Evolutionary conservation across 106 monocot genomes (phyloP).

Genomic region (Gastrodia elata): DNA sequence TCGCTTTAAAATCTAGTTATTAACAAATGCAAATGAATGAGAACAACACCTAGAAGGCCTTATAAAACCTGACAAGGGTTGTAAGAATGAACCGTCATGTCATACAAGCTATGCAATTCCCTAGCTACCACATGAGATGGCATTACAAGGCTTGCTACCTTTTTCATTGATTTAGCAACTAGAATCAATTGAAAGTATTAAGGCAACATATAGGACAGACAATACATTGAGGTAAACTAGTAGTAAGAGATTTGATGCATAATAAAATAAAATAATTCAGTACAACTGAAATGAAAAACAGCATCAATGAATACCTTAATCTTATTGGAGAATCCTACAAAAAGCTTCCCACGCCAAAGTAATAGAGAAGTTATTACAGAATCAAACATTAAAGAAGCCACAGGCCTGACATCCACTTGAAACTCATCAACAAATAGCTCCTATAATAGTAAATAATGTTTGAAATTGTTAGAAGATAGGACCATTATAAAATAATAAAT

Average conservation of each 20-base stretch:
- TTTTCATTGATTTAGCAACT: neutral
- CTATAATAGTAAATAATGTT: slow-evolving; percentile 21
- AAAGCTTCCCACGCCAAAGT: slow-evolving; percentile 57
- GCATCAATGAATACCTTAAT: slow-evolving; percentile 48
- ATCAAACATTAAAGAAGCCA: slow-evolving; percentile 65
- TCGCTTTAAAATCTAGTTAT: neutral
- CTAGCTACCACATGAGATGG: neutral
- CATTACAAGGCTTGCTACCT: neutral
- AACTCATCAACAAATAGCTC: slow-evolving; percentile 41
- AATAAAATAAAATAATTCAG: neutral
- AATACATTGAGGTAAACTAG: neutral
- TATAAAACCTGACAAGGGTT: neutral
- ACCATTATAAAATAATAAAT: neutral
- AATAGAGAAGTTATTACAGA: slow-evolving; percentile 59
- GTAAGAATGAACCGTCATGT: too few relatives aligned
- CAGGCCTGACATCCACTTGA: slow-evolving; percentile 37
- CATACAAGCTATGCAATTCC: neutral
- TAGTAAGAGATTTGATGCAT: neutral
- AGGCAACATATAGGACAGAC: neutral
- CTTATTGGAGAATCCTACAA: slow-evolving; percentile 63
- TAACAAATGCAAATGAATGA: neutral
- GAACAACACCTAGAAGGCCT: neutral
- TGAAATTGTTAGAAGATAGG: neutral
- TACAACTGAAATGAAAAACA: neutral
- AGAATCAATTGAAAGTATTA: neutral